A percentile compares a stretch with the other conserved stretches of the same genome.
These are phyloP conservation scores for Dillenia suffruticosa DNA, from an alignment of 164 flowering plant genomes.

Conservation along the genomic window DNA sequence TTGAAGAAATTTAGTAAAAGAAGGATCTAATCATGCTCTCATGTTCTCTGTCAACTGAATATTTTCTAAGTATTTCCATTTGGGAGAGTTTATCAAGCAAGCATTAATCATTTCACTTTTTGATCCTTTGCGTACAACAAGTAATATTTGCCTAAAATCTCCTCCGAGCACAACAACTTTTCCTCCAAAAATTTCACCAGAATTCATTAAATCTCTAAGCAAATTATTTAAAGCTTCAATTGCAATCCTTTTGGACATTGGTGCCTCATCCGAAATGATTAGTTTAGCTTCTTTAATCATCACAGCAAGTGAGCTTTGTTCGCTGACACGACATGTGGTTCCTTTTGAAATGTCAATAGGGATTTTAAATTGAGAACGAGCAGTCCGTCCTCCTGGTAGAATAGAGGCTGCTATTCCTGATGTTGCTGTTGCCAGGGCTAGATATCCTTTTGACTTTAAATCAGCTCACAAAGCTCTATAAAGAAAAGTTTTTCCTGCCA, in stretches of 20 bases:
- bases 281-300: not conserved
- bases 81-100: constrained; percentile 2
- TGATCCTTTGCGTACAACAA: not conserved
- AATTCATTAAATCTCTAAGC: constrained; percentile 4
- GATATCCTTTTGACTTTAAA: not conserved
- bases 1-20: not conserved
- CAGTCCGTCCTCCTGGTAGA: not conserved
- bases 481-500: not conserved
- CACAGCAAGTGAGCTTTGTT: constrained; percentile 1
- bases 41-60: constrained; percentile 4
- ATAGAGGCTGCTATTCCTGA: not conserved
- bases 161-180: constrained; percentile 8
- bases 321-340: not conserved
- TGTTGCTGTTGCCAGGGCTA: not conserved
- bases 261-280: constrained; percentile 13
- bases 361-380: not conserved
- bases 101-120: not conserved
- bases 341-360: not conserved
- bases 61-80: constrained; percentile 4
- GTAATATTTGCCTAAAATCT: constrained; percentile 7
- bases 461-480: not conserved
- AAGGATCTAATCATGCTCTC: not conserved
- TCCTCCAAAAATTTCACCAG: not conserved
- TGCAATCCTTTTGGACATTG: not conserved
- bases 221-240: constrained; percentile 6